Percentiles rank a stretch among this genome's conserved stretches.
Evolutionary conservation across 164 flowering plant species (phyloP).

Genomic region (Kingdonia uniflora): DNA sequence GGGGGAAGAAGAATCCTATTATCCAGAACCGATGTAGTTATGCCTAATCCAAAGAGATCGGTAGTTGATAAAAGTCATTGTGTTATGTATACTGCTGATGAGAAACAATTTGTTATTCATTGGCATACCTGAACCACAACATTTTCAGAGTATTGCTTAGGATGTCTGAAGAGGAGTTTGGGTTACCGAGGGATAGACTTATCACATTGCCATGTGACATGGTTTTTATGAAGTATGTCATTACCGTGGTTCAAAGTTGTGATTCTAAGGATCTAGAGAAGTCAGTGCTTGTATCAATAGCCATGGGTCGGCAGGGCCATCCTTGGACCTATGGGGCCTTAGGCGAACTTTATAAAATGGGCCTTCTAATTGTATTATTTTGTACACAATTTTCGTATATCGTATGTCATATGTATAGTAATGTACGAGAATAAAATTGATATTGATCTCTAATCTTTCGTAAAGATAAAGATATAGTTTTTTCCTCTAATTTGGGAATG

Average conservation of each 20-base stretch:
- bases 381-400: too few relatives aligned
- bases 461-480: too few relatives aligned
- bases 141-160: constrained; percentile 22
- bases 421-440: too few relatives aligned
- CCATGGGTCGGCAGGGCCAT: neutral
- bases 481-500: too few relatives aligned
- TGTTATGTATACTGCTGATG: constrained; percentile 13
- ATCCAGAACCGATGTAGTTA: neutral
- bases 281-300: constrained; percentile 11
- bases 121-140: constrained; percentile 11
- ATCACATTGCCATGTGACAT: constrained; percentile 19
- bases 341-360: too few relatives aligned
- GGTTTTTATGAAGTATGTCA: constrained; percentile 12
- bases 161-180: constrained; percentile 25
- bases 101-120: constrained; percentile 14
- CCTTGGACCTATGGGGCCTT: too few relatives aligned
- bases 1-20: constrained; percentile 11
- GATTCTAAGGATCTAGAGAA: constrained; percentile 10
- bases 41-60: neutral
- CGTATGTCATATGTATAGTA: too few relatives aligned
- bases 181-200: constrained; percentile 14
- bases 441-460: too few relatives aligned
- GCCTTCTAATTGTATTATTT: too few relatives aligned
- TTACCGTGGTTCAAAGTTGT: constrained; percentile 8
- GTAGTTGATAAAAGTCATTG: constrained; percentile 13